Evolutionary conservation across 2,329 filamentous ascomycete genomes (phyloP), one percentile per base, ranked within the genome.

Genomic region (Tetracladium maxilliforme): DNA sequence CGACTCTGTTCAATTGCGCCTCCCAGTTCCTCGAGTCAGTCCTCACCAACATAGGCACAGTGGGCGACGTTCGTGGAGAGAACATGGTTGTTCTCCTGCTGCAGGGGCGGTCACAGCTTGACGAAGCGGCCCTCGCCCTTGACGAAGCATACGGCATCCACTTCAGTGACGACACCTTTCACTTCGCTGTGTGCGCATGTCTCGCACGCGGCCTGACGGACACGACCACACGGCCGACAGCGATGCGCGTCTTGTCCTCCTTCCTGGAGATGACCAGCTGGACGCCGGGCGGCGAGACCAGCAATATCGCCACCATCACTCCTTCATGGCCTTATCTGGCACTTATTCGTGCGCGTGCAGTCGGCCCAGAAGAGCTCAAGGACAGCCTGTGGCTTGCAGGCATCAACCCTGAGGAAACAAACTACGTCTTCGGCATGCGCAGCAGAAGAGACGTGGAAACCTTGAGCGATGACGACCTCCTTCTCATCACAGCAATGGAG

Each of bases 61-160:
- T 65, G 3, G 62, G 60, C 12, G 69, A 73, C 27, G 57, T 75
- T 29, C 60, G 60, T 18, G 66, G 65, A 4, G 59, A 65, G 5
- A 63, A 61, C 30, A 70, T 77, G 56, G 61, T 69, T 4, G 47
- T 58, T 4, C 56, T 69, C 22, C 55, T 79, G 16, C 48, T 79
- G 9, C 67, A 74, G 39, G 72, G 71, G 7, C 58, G 71, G 13
- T 37, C 45, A 3, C 65, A 66, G 24, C 52, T 78, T 3, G 70
- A 75, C 32, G 68, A 77, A 27, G 70, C 69, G 6, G 65, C 70
- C 4, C 42, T 66, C 11, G 59, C 64, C 6, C 50, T 79, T 4
- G 73, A 79, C 33, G 68, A 74, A 15, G 60, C 64, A 6, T 77
- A 75, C 33, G 72, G 70, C 6, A 62, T 79, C 19, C 66, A 70